These are phyloP conservation scores for Fusarium torulosum DNA, from an alignment of 2,329 filamentous ascomycete species.

Conservation along the genomic window DNA sequence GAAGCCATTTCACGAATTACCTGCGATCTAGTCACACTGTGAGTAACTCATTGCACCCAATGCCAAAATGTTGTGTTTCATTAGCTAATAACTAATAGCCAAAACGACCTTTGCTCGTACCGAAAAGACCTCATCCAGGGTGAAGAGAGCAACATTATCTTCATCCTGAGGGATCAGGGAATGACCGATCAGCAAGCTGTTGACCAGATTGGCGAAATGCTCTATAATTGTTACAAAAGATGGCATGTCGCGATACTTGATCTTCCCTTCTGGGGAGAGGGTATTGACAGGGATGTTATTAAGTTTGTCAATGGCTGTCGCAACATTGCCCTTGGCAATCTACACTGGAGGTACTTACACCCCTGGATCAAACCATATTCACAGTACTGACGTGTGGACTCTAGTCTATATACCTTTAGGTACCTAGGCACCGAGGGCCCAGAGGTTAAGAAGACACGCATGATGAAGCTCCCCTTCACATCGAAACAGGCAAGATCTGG, in stretches of 20 bases:
- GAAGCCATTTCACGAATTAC: constrained; percentile 30
- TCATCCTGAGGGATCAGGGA: constrained; percentile 26
- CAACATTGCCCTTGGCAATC: constrained; percentile 25
- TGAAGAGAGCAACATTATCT: constrained; percentile 30
- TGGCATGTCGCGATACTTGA: constrained; percentile 23
- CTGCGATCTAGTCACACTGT: constrained; percentile 27
- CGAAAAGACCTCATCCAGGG: constrained; percentile 27
- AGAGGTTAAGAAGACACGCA: constrained; percentile 22
- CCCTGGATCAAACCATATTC: rapidly evolving
- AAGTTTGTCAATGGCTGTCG: constrained; percentile 31
- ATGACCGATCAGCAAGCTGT: constrained; percentile 30
- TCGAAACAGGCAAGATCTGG: background rate
- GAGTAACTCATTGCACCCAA: background rate
- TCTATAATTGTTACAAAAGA: constrained; percentile 25
- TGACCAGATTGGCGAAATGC: constrained; percentile 28
- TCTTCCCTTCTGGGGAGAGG: constrained; percentile 28
- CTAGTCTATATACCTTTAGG: constrained; percentile 21
- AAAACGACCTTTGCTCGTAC: constrained; percentile 30
- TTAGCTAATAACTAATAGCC: background rate
- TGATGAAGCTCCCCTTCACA: constrained; percentile 25
- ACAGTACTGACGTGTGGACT: background rate
- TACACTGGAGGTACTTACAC: constrained; percentile 19
- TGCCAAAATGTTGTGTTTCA: too few species aligned
- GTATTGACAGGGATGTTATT: constrained; percentile 25
- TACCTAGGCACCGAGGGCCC: constrained; percentile 19